Evolutionary conservation across 371 early-diverging fungal species (phyloP), one percentile per base, ranked within the genome.

Genomic region (Edhazardia aedis): DNA sequence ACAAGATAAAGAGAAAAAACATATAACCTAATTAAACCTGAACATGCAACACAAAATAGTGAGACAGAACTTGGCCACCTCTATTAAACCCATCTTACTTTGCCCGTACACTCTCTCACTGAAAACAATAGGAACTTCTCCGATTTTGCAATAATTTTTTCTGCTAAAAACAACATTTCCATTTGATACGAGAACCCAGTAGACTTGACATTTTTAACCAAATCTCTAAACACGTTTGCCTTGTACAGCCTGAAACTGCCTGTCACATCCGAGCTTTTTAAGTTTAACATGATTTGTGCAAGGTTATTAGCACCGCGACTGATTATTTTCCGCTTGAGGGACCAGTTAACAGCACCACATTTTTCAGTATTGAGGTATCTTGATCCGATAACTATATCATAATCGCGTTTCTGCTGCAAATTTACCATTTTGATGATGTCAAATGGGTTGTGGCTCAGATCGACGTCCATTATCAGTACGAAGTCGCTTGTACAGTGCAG

Each of bases 401-500:
- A 53, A 11, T 53, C 37, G 2, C 53, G 55, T 3, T 53, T 44
- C 30, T 61, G 58, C 12, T 49, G 47, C 42, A 9, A 18, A 9
- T 18, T 21, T 42, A 63, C 50, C 47, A 70, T 55, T 3, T 42
- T 42, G 21, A 47, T 58, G 1, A 68, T 58, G 22, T 62, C 51
- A n/a, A 58, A 18, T 9, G 72, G 72, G 51, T 69, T 61, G 28
- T 72, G 72, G 11, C 65, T 64, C 25, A 72, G 51, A 53, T 72
- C 72, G 9, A 61, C 57, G 51, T 72, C 72, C 51, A 72, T 53
- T 26, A 69, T 59, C 29, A 69, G 21, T 9, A 71, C 56, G 44
- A 56, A 67, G 1, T 47, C 38, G 25, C 58, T 48, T 21, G 21
- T 47, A 28, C 62, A 56, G 40, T 69, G 40, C 29, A 55, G 37